phyloP scores from a whole-genome alignment of 305 asterid genomes.

The Andrographis paniculata region DNA sequence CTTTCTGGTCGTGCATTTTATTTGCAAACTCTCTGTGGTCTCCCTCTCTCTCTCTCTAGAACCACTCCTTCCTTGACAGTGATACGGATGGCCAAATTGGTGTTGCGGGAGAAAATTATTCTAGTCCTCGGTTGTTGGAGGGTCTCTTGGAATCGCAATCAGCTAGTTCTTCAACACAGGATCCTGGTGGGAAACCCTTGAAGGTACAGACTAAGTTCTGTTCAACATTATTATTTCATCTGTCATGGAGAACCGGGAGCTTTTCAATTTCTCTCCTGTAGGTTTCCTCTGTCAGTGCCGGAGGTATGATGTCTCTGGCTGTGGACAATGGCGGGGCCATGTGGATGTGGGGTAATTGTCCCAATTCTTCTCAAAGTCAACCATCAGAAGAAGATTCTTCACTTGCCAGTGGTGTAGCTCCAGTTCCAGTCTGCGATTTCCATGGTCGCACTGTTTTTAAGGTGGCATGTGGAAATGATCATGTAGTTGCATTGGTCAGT shows the following conservation, averaged over 20 bases:
- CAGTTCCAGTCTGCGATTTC: constrained; percentile 65
- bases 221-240: constrained; percentile 1
- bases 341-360: constrained; percentile 94
- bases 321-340: constrained; percentile 60
- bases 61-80: constrained; percentile 40
- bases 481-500: constrained; percentile 68
- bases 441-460: constrained; percentile 80
- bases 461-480: constrained; percentile 90
- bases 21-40: constrained; percentile 4
- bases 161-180: constrained; percentile 28
- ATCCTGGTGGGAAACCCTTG: constrained; percentile 30
- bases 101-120: constrained; percentile 44
- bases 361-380: constrained; percentile 35
- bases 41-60: constrained; percentile 5
- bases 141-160: constrained; percentile 58
- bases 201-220: constrained; percentile 39
- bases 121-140: constrained; percentile 46
- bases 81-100: constrained; percentile 81
- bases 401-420: constrained; percentile 39
- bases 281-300: constrained; percentile 71
- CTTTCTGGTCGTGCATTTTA: constrained; percentile 3
- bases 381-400: constrained; percentile 34
- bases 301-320: constrained; percentile 93
- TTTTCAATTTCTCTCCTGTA: constrained; percentile 20
- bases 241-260: background rate